Evolutionary conservation across 768 basidiomycete genomes (phyloP).

Genomic region (Gloeophyllum trabeum): DNA sequence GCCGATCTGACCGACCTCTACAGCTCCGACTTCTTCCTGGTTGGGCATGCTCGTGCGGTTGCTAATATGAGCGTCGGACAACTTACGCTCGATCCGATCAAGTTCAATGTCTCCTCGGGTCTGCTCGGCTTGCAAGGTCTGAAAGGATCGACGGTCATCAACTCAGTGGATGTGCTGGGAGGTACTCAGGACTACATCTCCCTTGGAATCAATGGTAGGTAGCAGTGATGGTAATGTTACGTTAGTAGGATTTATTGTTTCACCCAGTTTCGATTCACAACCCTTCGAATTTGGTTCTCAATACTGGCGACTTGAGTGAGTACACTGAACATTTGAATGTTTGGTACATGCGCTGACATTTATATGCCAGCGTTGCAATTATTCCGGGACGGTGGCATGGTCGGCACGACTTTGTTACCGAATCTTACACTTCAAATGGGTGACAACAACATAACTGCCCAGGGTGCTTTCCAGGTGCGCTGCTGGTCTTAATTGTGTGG

Average conservation of each 20-base stretch:
- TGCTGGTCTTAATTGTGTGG: too few relatives aligned
- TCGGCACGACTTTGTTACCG: slow-evolving; percentile 55
- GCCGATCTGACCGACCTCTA: slow-evolving; percentile 39
- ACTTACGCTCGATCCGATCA: slow-evolving; percentile 61
- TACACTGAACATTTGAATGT: slow-evolving; percentile 2
- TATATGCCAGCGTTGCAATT: slow-evolving; percentile 39
- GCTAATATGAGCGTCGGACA: slow-evolving; percentile 52
- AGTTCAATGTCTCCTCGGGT: slow-evolving; percentile 55
- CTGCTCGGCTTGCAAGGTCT: slow-evolving; percentile 53
- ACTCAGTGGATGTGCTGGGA: slow-evolving; percentile 52
- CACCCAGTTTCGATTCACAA: slow-evolving; percentile 47
- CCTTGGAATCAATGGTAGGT: slow-evolving; percentile 45
- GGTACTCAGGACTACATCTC: slow-evolving; percentile 48
- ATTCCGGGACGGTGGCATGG: slow-evolving; percentile 30
- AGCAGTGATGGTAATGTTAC: neutral
- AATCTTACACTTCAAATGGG: slow-evolving; percentile 48
- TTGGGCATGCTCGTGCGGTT: slow-evolving; percentile 48
- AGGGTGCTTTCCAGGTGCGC: slow-evolving; percentile 38
- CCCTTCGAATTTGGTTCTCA: slow-evolving; percentile 54
- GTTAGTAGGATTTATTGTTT: slow-evolving; percentile 1
- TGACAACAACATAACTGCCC: slow-evolving; percentile 41
- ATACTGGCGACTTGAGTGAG: slow-evolving; percentile 54
- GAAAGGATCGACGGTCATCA: slow-evolving; percentile 41
- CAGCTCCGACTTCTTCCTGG: slow-evolving; percentile 39
- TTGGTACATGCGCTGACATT: neutral